Conservation (phyloP, 225 moss, liverwort and hornwort species). For the Anthoceros angustus region DNA sequence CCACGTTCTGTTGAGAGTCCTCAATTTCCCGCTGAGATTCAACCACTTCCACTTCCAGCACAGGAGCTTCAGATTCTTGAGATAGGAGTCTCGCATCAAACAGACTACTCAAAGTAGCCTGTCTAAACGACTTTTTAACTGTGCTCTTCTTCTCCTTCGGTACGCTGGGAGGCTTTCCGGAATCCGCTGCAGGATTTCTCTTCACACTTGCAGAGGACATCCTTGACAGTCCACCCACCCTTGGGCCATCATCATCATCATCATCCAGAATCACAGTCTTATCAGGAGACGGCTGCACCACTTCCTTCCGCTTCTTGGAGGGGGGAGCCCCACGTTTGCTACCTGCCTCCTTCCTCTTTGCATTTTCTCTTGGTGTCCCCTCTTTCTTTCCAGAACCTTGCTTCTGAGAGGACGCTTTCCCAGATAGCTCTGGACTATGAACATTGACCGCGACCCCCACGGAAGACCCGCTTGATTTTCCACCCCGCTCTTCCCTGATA, state of each 20-base stretch:
- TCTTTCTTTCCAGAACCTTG: not conserved
- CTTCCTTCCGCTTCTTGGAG: not conserved
- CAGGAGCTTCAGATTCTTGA: not conserved
- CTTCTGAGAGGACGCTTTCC: not conserved
- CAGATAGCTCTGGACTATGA: not conserved
- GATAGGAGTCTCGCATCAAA: not conserved
- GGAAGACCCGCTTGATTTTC: not conserved
- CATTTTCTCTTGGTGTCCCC: not conserved
- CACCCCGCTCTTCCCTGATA: not conserved
- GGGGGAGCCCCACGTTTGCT: not conserved
- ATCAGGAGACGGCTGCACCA: not conserved
- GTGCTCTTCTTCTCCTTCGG: not conserved
- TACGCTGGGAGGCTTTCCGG: not conserved
- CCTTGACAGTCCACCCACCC: not conserved
- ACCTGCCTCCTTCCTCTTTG: not conserved
- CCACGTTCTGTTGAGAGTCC: not conserved
- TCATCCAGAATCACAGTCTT: not conserved
- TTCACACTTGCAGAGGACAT: not conserved
- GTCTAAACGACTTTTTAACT: not conserved
- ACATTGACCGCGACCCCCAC: not conserved
- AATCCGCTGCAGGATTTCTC: not conserved
- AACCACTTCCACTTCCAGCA: no score
- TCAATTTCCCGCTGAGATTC: no score
- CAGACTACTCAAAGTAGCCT: not conserved
- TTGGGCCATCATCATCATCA: not conserved